Conservation (phyloP, 2,329 filamentous ascomycete species). For the Aureobasidium sp. region DNA sequence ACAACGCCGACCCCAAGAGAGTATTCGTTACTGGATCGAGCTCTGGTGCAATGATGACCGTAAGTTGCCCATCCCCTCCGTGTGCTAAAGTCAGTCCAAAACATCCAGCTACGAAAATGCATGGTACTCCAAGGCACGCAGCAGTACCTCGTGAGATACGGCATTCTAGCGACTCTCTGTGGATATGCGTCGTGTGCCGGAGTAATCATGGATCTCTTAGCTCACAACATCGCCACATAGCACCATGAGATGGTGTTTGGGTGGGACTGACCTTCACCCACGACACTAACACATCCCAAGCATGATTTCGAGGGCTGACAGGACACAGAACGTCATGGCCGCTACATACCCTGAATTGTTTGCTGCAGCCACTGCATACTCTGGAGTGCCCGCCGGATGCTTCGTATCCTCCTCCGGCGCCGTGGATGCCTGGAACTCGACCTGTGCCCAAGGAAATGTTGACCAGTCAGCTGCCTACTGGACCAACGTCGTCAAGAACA, state of each 20-base stretch:
- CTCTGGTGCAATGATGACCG: constrained; percentile 49
- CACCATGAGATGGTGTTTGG: neutral
- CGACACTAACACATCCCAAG: neutral
- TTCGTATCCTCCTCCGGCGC: constrained; percentile 29
- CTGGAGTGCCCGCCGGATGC: constrained; percentile 47
- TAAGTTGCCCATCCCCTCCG: neutral
- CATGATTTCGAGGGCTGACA: constrained; percentile 6
- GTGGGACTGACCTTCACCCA: neutral
- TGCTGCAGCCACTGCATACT: constrained; percentile 41
- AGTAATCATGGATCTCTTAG: neutral
- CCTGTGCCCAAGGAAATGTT: constrained; percentile 42
- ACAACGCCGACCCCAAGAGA: constrained; percentile 41
- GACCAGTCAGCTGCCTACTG: constrained; percentile 39
- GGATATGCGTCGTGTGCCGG: neutral
- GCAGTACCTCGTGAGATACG: neutral
- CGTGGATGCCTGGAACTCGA: constrained; percentile 39
- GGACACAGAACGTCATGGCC: constrained; percentile 34
- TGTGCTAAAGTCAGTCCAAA: neutral
- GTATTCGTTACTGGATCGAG: constrained; percentile 48
- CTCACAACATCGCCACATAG: neutral
- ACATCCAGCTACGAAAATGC: neutral
- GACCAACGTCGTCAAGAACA: constrained; percentile 39
- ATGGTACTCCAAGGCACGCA: neutral
- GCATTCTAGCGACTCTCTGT: neutral
- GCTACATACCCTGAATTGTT: constrained; percentile 47